Base-by-base conservation (phyloP, 352 stramenopile genomes). In the Peronosclerospora sorghi region DNA sequence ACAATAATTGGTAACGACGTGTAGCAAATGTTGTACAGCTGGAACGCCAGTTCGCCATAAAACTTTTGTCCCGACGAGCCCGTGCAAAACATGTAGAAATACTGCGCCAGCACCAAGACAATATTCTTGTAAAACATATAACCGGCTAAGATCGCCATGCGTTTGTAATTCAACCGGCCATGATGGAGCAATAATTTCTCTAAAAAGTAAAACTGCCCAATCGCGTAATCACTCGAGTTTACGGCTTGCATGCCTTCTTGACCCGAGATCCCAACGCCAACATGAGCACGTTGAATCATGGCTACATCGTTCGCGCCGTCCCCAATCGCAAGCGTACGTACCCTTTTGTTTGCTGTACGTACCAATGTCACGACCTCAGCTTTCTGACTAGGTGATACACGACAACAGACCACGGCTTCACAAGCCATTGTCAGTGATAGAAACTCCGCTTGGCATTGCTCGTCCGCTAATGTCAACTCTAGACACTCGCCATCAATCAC, bases 81-180 rank as follows among this genome's bases (percentile, higher is more conserved):
- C 41, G 82, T 96, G 41, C 72, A 91, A 41, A 97, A 75, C 62
- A 86, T 95, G 63, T 88, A 86, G 32, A 94, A 86, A 60, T 97
- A 96, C 58, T 98, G 67, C 36, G 64, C 56, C 23, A 82, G 56
- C 41, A 92, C 84, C 54, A 96, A 78, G 18, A 92, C 67, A 46
- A 97, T 93, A 65, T 98, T 98, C 63, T 98, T 98, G 86, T 99
- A 99, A 59, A 99, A 99, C 52, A 97, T 96, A 60, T 97, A 98
- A 5, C 96, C 74, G 15, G 96, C 79, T 15, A 97, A 68, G 40
- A 87, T 91, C 18, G 77, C 80, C 64, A 97, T 94, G 35, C 96
- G 91, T 50, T 93, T 88, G 59, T 98, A 99, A 65, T 98, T 97
- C 75, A 95, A 90, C 23, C 96, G 82, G 10, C 96, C 96, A 59